A percentile compares a stretch with the other conserved stretches of the same genome.
These are phyloP conservation scores for Cyclanthera cordifolia DNA, from an alignment of 306 rosid species.

Conservation along the genomic window DNA sequence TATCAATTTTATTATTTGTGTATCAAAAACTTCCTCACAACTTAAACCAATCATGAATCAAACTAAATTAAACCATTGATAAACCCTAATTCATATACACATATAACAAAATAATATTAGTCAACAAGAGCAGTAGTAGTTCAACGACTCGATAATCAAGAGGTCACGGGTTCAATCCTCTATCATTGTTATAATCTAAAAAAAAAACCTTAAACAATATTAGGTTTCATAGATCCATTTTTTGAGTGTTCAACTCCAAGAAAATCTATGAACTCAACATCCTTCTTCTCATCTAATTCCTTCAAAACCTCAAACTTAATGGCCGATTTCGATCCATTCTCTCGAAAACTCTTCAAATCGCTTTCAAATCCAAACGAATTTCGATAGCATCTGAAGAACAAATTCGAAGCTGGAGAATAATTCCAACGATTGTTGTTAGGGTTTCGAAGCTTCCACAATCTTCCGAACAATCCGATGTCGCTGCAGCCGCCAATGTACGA, in stretches of 20 bases:
- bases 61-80: neutral
- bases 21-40: too few relatives aligned
- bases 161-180: too few relatives aligned
- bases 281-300: constrained; percentile 14
- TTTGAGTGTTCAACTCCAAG: constrained; percentile 37
- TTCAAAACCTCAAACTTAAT: constrained; percentile 10
- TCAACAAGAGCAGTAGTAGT: too few relatives aligned
- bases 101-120: neutral
- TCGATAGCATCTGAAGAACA: neutral
- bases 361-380: neutral
- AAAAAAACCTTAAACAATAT: too few relatives aligned
- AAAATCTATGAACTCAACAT: constrained; percentile 29
- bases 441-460: neutral
- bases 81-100: neutral
- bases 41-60: neutral
- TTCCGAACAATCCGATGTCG: neutral
- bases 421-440: neutral
- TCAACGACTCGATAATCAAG: too few relatives aligned
- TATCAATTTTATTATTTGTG: too few relatives aligned
- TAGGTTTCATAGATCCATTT: neutral
- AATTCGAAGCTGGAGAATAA: neutral
- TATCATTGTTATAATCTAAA: too few relatives aligned
- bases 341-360: neutral
- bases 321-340: neutral
- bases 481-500: neutral